Evolutionary conservation across 345 rosid species (phyloP).

Genomic region (Lenwebbia sp.): DNA sequence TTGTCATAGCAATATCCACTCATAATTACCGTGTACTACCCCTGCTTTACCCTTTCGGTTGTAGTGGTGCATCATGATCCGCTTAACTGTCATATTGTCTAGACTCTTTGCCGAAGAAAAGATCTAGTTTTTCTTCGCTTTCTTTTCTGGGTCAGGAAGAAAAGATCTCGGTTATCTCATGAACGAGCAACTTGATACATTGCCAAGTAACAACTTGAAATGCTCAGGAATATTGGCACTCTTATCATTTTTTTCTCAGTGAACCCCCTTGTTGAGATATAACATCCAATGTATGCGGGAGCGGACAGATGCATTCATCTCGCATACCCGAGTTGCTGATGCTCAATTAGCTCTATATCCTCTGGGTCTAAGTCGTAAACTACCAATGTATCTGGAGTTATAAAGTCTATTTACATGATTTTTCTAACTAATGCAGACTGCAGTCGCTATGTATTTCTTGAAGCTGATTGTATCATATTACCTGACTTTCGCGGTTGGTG

Average conservation of each 20-base stretch:
- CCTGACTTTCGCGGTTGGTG: constrained; percentile 23
- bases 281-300: not conserved
- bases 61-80: not conserved
- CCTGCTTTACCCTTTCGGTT: not conserved
- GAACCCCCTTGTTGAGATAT: not conserved
- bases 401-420: not conserved
- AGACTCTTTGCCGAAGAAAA: not conserved
- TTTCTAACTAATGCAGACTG: constrained; percentile 25
- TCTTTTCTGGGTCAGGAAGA: not conserved
- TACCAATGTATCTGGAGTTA: not conserved
- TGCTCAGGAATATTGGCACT: not conserved
- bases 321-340: not conserved
- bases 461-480: constrained; percentile 30
- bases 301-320: not conserved
- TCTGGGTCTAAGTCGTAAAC: not conserved
- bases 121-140: not conserved
- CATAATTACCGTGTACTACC: not conserved
- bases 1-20: not conserved
- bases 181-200: not conserved
- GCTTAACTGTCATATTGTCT: not conserved
- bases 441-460: constrained; percentile 27
- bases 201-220: not conserved
- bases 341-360: not conserved
- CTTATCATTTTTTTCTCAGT: not conserved
- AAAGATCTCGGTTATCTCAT: not conserved